Percentiles rank a stretch among this genome's conserved stretches.
Conservation (phyloP, 225 moss, liverwort and hornwort genomes). For the Antitrichia curtipendula region DNA sequence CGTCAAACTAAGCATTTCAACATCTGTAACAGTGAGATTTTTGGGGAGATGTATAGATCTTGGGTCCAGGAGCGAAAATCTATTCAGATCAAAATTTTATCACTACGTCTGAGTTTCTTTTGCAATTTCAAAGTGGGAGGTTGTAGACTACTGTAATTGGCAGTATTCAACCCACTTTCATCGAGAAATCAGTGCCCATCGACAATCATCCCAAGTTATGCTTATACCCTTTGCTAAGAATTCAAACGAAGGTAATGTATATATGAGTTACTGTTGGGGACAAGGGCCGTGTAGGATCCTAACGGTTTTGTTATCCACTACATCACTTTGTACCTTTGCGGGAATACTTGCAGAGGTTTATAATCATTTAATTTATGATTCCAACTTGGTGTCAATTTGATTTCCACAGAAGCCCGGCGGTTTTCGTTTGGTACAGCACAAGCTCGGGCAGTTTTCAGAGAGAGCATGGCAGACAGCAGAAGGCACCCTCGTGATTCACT, state of each 20-base stretch:
- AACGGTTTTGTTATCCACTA: neutral
- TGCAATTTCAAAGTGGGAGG: neutral
- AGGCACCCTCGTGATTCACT: conserved; percentile 20
- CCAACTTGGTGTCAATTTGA: neutral
- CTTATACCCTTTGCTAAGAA: neutral
- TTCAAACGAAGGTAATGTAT: neutral
- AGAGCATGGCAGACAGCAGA: neutral
- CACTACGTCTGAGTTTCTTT: neutral
- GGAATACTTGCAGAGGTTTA: neutral
- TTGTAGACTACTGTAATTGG: neutral
- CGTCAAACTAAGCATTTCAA: neutral
- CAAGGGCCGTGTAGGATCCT: neutral
- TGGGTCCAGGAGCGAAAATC: neutral
- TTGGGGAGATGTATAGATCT: no score
- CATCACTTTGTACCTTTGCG: neutral
- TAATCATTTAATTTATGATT: neutral
- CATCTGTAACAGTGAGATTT: neutral
- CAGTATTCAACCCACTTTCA: neutral
- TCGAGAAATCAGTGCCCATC: neutral
- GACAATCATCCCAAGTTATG: neutral
- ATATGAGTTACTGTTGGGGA: neutral
- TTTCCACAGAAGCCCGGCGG: neutral
- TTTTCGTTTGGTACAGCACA: neutral
- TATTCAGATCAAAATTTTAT: neutral
- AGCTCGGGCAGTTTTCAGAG: neutral